A percentile compares a stretch with the other conserved stretches of the same genome.
phyloP scores from a whole-genome alignment of 2,329 filamentous ascomycete species.

The Nothophoma quercina region DNA sequence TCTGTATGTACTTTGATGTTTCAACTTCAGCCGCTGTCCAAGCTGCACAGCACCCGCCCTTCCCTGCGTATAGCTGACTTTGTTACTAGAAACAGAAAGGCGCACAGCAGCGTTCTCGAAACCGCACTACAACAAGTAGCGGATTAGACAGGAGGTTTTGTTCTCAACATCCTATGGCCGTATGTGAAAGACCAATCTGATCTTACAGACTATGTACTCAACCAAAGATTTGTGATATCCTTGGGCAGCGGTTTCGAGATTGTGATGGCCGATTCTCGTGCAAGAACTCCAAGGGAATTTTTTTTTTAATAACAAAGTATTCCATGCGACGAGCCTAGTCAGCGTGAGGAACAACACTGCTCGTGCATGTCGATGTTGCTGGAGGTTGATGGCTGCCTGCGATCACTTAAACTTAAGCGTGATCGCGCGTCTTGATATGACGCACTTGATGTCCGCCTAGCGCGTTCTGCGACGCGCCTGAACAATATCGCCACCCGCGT shows the following conservation, averaged over 20 bases:
- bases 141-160: background rate
- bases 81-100: background rate
- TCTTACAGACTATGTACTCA: too few species aligned
- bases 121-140: background rate
- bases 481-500: slow-evolving; percentile 17
- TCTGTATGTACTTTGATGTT: slow-evolving; percentile 43
- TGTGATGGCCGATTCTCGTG: too few species aligned
- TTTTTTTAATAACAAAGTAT: too few species aligned
- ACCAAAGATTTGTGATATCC: too few species aligned
- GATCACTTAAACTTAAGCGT: slow-evolving; percentile 25
- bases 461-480: slow-evolving; percentile 32
- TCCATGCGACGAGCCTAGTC: too few species aligned
- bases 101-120: background rate
- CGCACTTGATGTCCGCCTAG: slow-evolving; percentile 32
- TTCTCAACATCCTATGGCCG: background rate
- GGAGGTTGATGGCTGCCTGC: background rate
- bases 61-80: too few species aligned
- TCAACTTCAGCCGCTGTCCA: slow-evolving; percentile 36
- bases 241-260: too few species aligned
- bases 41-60: too few species aligned
- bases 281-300: too few species aligned
- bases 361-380: background rate
- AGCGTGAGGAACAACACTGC: too few species aligned
- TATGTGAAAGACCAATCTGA: background rate
- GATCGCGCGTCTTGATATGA: slow-evolving; percentile 39